Conservation (phyloP, 1,284 basidiomycete genomes). For the Microbotryum lychnidis-dioicae region DNA sequence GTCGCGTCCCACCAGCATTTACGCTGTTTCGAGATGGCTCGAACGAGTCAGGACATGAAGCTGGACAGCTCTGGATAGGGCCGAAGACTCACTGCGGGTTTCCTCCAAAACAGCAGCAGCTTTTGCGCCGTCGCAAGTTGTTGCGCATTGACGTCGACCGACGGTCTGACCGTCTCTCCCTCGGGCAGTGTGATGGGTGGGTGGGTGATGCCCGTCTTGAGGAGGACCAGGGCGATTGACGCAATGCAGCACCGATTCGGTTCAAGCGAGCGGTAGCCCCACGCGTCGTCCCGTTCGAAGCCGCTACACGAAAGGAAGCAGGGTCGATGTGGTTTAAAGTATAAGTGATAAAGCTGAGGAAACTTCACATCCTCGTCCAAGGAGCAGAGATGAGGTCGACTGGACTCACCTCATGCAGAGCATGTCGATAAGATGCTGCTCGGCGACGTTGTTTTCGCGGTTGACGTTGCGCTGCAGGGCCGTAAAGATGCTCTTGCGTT, state of each 20-base stretch:
- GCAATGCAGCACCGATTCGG: slow-evolving; percentile 94
- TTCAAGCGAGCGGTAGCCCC: slow-evolving; percentile 94
- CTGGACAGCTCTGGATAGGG: neutral
- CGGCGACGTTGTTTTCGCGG: slow-evolving; percentile 97
- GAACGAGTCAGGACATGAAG: slow-evolving; percentile 11
- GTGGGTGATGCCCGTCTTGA: slow-evolving; percentile 94
- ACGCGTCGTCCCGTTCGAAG: slow-evolving; percentile 89
- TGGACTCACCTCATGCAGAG: slow-evolving; percentile 85
- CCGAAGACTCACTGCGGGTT: slow-evolving; percentile 73
- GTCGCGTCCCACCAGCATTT: slow-evolving; percentile 99
- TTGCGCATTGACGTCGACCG: slow-evolving; percentile 70
- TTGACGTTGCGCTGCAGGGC: slow-evolving; percentile 97
- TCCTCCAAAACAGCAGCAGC: slow-evolving; percentile 94
- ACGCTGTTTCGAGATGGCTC: slow-evolving; percentile 48
- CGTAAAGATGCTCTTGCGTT: slow-evolving; percentile 89
- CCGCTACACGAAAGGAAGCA: slow-evolving; percentile 51
- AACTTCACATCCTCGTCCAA: neutral
- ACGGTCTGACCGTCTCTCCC: slow-evolving; percentile 20
- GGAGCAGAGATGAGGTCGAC: slow-evolving; percentile 28
- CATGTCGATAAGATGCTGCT: slow-evolving; percentile 99
- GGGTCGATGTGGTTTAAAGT: neutral
- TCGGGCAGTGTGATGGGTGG: slow-evolving; percentile 33
- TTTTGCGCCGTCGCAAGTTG: slow-evolving; percentile 99
- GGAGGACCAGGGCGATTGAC: slow-evolving; percentile 89
- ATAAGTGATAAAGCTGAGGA: neutral